Evolutionary conservation across 2,329 filamentous ascomycete species (phyloP).

Genomic region (Fonsecaea nubica): DNA sequence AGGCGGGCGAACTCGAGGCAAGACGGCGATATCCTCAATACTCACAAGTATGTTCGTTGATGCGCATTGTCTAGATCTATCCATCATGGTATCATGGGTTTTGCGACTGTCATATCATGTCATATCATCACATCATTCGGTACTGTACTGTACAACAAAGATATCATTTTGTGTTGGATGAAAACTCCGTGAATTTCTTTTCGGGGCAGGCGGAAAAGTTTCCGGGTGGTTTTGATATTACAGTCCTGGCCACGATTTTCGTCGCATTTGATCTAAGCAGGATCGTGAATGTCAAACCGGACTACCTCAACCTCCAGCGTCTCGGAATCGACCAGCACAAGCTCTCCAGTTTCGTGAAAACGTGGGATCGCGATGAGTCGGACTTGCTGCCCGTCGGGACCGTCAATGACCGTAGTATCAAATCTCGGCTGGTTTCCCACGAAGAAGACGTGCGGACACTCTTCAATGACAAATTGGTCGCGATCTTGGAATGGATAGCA

Average conservation of each 20-base stretch:
- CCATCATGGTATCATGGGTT: conserved; percentile 20
- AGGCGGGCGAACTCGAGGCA: neutral
- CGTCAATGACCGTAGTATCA: conserved; percentile 72
- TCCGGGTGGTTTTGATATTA: neutral
- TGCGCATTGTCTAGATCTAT: conserved; percentile 41
- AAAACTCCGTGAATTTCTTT: neutral
- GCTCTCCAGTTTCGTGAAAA: conserved; percentile 77
- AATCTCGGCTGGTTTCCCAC: conserved; percentile 84
- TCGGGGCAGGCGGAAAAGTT: conserved; percentile 5
- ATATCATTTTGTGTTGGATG: neutral
- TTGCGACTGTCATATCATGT: no score
- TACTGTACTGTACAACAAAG: neutral
- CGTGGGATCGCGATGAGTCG: conserved; percentile 82
- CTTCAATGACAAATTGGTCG: conserved; percentile 85
- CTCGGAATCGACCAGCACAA: conserved; percentile 85
- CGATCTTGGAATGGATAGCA: conserved; percentile 95
- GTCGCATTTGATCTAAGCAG: conserved; percentile 8
- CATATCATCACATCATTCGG: neutral
- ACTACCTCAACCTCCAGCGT: conserved; percentile 79
- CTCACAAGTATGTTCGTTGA: conserved; percentile 45
- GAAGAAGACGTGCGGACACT: conserved; percentile 90
- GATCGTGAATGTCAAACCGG: conserved; percentile 58
- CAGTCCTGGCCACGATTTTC: conserved; percentile 17
- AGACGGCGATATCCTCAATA: conserved; percentile 29
- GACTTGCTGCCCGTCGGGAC: conserved; percentile 69